Evolutionary conservation across 345 rosid species (phyloP), one percentile per base, ranked within the genome.

Genomic region (Rubroshorea leprosula): DNA sequence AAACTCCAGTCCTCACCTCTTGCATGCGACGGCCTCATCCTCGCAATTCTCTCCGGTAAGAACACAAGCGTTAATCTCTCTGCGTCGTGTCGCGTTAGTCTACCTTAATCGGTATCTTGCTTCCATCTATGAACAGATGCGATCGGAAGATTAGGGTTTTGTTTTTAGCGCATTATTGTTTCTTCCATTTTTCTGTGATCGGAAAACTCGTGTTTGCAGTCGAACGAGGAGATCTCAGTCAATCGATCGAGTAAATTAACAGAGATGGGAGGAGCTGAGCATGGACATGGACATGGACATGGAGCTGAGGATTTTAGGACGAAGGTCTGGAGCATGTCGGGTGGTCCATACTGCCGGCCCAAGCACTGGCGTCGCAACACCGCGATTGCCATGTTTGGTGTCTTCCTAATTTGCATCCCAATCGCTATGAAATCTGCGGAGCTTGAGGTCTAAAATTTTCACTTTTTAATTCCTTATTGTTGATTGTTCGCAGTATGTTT

Each of bases 281-380:
- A 80, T 60, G 96, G 98, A 55, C 90, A 82, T 57, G 91, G 35
- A 29, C 87, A 80, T 62, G 96, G 89, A 63, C 95, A 76, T 54
- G 83, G 78, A 15, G 61, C 59, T 20, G 89, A 83, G 26, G 97
- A 93, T 63, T 93, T 93, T 76, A 82, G 99, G 79, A 63, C 59
- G 43, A 93, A 93, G 70, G 99, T 93, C 10, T 93, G 97, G 99
- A 89, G 84, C 68, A 85, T 90, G 96, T 5, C 78, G 47, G 99
- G 99, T 26, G 99, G 99, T 17, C 95, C 99, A 18, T 31, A 93
- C 73, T 89, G 99, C 81, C 71, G 97, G 58, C 99, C 97, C 24
- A 90, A 89, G 67, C 95, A 93, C 80, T 93, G 99, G 99, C 77
- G 75, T 62, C 92, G 99, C 61, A 93, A 93, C 71, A 93, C 99